Percentiles rank a stretch among this genome's conserved stretches.
These are phyloP conservation scores for Farysia itapuensis DNA, from an alignment of 1,284 basidiomycete species.

Conservation along the genomic window DNA sequence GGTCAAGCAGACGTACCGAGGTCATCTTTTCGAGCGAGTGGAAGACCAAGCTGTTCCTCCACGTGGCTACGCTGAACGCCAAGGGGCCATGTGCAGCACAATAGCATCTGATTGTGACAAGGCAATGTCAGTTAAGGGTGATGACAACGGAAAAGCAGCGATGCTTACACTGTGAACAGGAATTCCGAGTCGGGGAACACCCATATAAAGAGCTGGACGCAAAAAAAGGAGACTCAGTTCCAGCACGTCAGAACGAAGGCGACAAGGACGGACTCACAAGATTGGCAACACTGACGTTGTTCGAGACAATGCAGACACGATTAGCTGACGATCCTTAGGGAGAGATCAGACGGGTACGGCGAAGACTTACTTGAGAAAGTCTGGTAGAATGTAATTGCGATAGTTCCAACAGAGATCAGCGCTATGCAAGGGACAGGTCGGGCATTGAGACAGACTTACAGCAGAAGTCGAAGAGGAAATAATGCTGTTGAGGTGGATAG, in stretches of 20 bases:
- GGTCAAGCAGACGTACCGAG: slow-evolving; percentile 68
- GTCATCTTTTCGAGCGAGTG: slow-evolving; percentile 86
- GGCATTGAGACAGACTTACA: slow-evolving; percentile 1
- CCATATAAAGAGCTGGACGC: slow-evolving; percentile 38
- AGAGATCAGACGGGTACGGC: too few relatives aligned
- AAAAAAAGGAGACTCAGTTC: background rate
- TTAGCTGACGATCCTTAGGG: too few relatives aligned
- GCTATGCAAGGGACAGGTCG: background rate
- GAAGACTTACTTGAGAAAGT: slow-evolving; percentile 2
- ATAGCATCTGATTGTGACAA: slow-evolving; percentile 20
- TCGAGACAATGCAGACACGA: too few relatives aligned
- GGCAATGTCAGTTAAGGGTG: background rate
- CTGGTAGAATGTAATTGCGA: too few relatives aligned
- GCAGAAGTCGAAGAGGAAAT: slow-evolving; percentile 77
- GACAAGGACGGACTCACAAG: slow-evolving; percentile 72
- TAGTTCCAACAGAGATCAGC: too few relatives aligned
- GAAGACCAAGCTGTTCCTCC: slow-evolving; percentile 81
- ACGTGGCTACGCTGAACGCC: slow-evolving; percentile 89
- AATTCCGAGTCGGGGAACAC: slow-evolving; percentile 39
- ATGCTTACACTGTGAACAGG: slow-evolving; percentile 39
- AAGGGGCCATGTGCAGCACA: slow-evolving; percentile 66
- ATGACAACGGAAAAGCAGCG: background rate
- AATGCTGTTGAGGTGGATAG: slow-evolving; percentile 61
- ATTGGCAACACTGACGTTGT: slow-evolving; percentile 80
- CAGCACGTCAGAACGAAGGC: background rate